Percentiles rank a stretch among this genome's conserved stretches.
Evolutionary conservation across 495 filamentous ascomycete genomes (phyloP).

Genomic region (Xylaria intraflava): DNA sequence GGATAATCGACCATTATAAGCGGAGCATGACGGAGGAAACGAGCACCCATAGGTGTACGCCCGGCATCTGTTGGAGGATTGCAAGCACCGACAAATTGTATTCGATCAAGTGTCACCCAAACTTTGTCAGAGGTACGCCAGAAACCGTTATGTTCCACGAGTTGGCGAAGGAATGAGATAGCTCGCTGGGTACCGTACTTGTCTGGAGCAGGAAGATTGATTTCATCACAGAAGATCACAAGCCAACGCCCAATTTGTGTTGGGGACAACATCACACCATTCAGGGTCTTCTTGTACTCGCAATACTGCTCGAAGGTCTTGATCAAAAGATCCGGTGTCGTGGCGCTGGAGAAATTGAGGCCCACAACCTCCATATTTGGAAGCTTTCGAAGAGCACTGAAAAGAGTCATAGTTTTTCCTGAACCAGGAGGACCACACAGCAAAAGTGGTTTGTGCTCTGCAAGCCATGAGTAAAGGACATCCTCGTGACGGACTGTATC

Average conservation of each 20-base stretch:
- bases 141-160: slow-evolving; percentile 98
- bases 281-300: slow-evolving; percentile 97
- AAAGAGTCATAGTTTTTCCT: slow-evolving; percentile 99
- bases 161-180: slow-evolving; percentile 91
- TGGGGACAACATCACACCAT: slow-evolving; percentile 90
- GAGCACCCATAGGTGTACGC: slow-evolving; percentile 83
- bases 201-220: slow-evolving; percentile 97
- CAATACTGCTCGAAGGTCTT: slow-evolving; percentile 99
- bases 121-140: slow-evolving; percentile 96
- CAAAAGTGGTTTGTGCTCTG: slow-evolving; percentile 93
- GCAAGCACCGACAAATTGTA: slow-evolving; percentile 98
- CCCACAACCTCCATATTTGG: slow-evolving; percentile 98
- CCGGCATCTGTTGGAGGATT: slow-evolving; percentile 99
- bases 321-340: slow-evolving; percentile 92
- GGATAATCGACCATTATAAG: slow-evolving; percentile 99
- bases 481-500: slow-evolving; percentile 98
- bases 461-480: slow-evolving; percentile 96
- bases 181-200: slow-evolving; percentile 95
- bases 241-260: slow-evolving; percentile 97
- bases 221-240: slow-evolving; percentile 98
- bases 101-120: slow-evolving; percentile 94
- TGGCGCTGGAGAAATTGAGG: slow-evolving; percentile 98
- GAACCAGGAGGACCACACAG: slow-evolving; percentile 97
- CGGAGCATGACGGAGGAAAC: slow-evolving; percentile 91
- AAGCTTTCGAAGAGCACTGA: slow-evolving; percentile 90